A percentile compares a stretch with the other conserved stretches of the same genome.
Conservation (phyloP, 2,329 filamentous ascomycete genomes). For the Hypoxylon sp. region DNA sequence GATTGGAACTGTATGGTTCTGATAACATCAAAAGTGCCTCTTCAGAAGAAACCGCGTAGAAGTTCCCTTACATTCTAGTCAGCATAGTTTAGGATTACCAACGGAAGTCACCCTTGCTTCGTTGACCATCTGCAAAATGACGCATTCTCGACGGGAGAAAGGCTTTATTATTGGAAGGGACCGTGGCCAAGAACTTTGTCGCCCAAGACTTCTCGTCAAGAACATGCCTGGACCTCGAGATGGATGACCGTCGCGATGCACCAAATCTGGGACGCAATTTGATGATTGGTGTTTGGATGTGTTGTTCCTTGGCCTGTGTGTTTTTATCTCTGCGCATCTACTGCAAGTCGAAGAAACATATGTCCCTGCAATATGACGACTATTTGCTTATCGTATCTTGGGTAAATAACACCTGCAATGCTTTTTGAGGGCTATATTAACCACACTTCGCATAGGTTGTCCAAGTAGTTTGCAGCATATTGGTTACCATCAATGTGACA, state of each 20-base stretch:
- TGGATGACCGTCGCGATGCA: constrained; percentile 9
- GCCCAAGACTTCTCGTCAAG: constrained; percentile 2
- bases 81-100: too few species aligned
- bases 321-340: constrained; percentile 16
- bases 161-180: constrained; percentile 6
- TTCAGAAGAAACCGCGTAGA: too few species aligned
- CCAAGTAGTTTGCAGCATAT: constrained; percentile 4
- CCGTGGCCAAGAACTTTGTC: background rate
- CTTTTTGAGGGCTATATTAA: background rate
- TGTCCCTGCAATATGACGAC: constrained; percentile 9
- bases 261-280: constrained; percentile 12
- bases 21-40: too few species aligned
- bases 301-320: constrained; percentile 5
- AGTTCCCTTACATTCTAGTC: too few species aligned
- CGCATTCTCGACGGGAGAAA: constrained; percentile 5
- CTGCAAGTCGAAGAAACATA: constrained; percentile 6
- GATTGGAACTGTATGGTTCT: too few species aligned
- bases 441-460: background rate
- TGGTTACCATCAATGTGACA: constrained; percentile 12
- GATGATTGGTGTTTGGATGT: constrained; percentile 11
- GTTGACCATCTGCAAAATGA: constrained; percentile 1
- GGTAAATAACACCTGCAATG: background rate
- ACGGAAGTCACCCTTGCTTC: background rate
- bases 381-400: constrained; percentile 14
- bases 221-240: constrained; percentile 2